phyloP scores from a whole-genome alignment of 2,329 filamentous ascomycete species.

The Laburnicola sp. region DNA sequence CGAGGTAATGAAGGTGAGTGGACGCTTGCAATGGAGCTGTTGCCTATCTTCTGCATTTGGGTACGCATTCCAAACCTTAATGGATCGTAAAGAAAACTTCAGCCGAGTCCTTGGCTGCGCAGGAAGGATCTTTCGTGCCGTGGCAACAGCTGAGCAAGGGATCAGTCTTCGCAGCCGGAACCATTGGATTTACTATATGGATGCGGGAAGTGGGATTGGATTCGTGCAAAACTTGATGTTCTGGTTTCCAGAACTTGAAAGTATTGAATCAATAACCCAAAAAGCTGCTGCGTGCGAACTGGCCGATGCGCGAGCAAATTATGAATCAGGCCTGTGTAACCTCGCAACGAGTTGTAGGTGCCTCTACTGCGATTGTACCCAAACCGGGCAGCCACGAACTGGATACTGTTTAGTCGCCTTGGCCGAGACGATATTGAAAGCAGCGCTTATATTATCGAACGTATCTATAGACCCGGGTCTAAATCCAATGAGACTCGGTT shows the following conservation, averaged over 20 bases:
- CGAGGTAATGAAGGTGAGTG: background rate
- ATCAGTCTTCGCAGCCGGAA: background rate
- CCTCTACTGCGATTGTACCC: background rate
- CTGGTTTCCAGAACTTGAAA: slow-evolving; percentile 4
- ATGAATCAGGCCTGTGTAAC: background rate
- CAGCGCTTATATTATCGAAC: background rate
- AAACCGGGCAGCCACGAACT: background rate
- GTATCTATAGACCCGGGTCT: background rate
- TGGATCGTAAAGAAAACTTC: background rate
- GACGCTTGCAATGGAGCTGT: background rate
- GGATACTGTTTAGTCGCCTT: slow-evolving; percentile 1
- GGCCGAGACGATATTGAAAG: slow-evolving; percentile 5
- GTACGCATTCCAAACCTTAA: background rate
- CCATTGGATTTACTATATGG: slow-evolving; percentile 3
- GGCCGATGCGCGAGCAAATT: background rate
- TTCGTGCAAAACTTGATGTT: slow-evolving; percentile 1
- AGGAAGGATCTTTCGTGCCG: slow-evolving; percentile 2
- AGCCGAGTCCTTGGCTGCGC: background rate
- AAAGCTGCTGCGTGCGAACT: background rate
- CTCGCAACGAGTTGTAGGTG: background rate
- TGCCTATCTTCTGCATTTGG: slow-evolving; percentile 2
- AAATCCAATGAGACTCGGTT: slow-evolving; percentile 1
- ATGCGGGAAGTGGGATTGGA: slow-evolving; percentile 1
- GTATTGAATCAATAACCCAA: background rate
- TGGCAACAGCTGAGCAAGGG: slow-evolving; percentile 1